A percentile compares a stretch with the other conserved stretches of the same genome.
Conservation (phyloP, 2,329 filamentous ascomycete species). For the Trichoderma hamatum region DNA sequence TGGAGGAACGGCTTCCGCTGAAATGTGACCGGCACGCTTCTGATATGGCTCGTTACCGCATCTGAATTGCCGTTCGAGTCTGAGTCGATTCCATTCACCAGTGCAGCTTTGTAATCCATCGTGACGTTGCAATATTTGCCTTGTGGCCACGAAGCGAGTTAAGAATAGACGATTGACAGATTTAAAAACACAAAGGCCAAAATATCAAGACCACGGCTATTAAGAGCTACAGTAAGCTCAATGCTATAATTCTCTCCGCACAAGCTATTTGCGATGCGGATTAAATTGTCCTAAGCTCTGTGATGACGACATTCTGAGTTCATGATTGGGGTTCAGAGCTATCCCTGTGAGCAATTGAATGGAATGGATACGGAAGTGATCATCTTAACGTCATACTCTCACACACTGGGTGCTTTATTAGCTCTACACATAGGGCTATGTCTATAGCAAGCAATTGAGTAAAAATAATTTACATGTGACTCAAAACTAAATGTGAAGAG, state of each 20-base stretch:
- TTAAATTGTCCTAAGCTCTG: background rate
- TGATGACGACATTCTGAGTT: conserved; percentile 23
- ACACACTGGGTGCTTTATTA: background rate
- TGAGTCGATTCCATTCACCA: background rate
- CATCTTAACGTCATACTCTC: conserved; percentile 11
- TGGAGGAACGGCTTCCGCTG: conserved; percentile 38
- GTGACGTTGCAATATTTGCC: background rate
- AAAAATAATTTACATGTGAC: background rate
- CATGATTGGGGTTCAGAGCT: background rate
- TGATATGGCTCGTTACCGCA: conserved; percentile 20
- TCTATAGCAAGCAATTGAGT: background rate
- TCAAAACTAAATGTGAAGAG: background rate
- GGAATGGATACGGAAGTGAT: background rate
- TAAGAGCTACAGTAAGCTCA: background rate
- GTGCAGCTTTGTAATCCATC: conserved; percentile 22
- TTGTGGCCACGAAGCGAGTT: background rate
- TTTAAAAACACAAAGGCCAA: background rate
- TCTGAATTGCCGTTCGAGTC: background rate
- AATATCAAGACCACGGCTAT: background rate
- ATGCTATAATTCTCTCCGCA: background rate
- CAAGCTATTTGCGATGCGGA: background rate
- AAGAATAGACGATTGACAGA: background rate
- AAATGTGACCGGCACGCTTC: conserved; percentile 33
- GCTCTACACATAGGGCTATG: background rate
- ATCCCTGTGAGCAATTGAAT: background rate